Base-by-base conservation (phyloP, 331 rosid species). In the Cucumis variabilis region DNA sequence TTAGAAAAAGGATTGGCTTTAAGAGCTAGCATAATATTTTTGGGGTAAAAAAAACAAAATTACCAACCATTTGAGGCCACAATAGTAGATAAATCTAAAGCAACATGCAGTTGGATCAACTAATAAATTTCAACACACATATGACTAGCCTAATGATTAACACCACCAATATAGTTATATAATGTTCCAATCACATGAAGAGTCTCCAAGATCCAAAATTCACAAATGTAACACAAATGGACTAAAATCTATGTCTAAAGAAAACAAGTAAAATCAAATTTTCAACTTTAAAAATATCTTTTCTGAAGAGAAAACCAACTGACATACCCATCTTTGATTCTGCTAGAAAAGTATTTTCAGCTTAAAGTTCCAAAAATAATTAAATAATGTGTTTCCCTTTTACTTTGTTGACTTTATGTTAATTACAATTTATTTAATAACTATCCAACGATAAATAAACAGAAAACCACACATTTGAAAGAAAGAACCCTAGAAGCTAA, bases 401-500 rank as follows among this genome's bases (percentile, higher is more conserved):
- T 51, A 48, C 74, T 79, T 85, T 87, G 13, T 53, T 74, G 46
- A 25, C 67, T 48, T 13, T 58, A 28, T 48, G 50, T 83, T 78
- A 87, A 90, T 87, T 70, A 82, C 71, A 88, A 88, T 84, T 88
- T 16, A 86, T 84, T 83, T 25, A 72, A 73, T 27, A 44, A 88
- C 63, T 72, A 33, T 50, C 37, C 58, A 71, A 71, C 11, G 65
- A 12, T 75, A 65, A 67, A 28, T 28, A 68, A 13, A 73, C 86
- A 21, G 63, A 24, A 80, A 44, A 46, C 7, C 53, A 1, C 80
- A 75, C 58, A 87, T 67, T 83, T 87, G 63, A 90, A 89, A 86
- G 17, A 67, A 53, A 85, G 91, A 94, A 90, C 96, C 93, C 95
- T 92, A 90, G 78, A 73, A 81, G 91, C 83, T 88, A 75, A 93